These are phyloP conservation scores for Ustilago xerochloae DNA, from an alignment of 1,284 basidiomycete genomes.

Conservation along the genomic window DNA sequence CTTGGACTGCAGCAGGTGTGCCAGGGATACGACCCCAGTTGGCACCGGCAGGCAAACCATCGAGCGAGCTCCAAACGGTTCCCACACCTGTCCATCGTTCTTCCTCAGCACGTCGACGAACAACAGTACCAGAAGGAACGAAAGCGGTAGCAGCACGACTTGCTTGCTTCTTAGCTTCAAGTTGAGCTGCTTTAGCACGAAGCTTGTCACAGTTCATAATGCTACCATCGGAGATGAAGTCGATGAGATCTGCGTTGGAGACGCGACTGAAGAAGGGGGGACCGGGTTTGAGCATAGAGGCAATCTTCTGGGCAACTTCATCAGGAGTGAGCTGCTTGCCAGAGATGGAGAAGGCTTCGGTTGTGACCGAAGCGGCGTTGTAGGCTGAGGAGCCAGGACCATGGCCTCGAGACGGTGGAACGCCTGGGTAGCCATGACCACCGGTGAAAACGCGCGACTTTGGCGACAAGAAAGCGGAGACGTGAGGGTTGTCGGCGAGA, in stretches of 20 bases:
- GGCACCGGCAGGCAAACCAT: slow-evolving; percentile 51
- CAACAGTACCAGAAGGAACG: slow-evolving; percentile 36
- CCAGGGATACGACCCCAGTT: slow-evolving; percentile 38
- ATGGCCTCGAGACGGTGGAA: slow-evolving; percentile 6
- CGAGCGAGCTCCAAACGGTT: slow-evolving; percentile 56
- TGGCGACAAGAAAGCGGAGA: slow-evolving; percentile 55
- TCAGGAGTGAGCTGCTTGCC: slow-evolving; percentile 50
- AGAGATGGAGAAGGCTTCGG: slow-evolving; percentile 22
- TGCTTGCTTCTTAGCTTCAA: slow-evolving; percentile 29
- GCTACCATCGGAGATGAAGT: slow-evolving; percentile 43
- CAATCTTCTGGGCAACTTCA: slow-evolving; percentile 58
- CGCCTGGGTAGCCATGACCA: slow-evolving; percentile 29
- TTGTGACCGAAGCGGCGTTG: slow-evolving; percentile 10
- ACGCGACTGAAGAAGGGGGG: slow-evolving; percentile 61
- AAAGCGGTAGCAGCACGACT: slow-evolving; percentile 20
- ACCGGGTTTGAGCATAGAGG: slow-evolving; percentile 57
- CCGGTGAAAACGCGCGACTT: slow-evolving; percentile 52
- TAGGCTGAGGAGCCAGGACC: slow-evolving; percentile 6
- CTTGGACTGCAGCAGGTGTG: slow-evolving; percentile 1
- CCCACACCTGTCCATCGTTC: slow-evolving; percentile 47
- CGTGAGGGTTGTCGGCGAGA: slow-evolving; percentile 43
- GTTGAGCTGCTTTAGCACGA: slow-evolving; percentile 10
- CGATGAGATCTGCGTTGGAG: slow-evolving; percentile 55
- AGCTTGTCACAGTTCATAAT: slow-evolving; percentile 59
- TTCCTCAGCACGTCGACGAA: slow-evolving; percentile 29